phyloP scores from a whole-genome alignment of 1,284 basidiomycete genomes.

The Golubevia sp. region DNA sequence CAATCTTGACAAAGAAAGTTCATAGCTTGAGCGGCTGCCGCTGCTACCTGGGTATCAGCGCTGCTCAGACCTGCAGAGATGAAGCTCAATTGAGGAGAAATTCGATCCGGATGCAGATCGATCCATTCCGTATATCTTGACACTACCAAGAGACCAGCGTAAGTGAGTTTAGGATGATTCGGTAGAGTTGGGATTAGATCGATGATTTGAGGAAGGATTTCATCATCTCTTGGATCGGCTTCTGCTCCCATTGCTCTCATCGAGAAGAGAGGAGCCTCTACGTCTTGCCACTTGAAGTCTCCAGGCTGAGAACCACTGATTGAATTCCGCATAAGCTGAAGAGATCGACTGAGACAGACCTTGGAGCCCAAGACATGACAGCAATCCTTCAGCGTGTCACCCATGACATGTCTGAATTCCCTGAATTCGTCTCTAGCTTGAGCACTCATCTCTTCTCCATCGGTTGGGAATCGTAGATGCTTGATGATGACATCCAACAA shows the following conservation, averaged over 20 bases:
- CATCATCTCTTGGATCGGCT: conserved; percentile 80
- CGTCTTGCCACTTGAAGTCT: conserved; percentile 80
- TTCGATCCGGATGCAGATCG: conserved; percentile 83
- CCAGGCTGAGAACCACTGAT: conserved; percentile 67
- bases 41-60: conserved; percentile 34
- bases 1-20: conserved; percentile 59
- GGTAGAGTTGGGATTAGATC: conserved; percentile 89
- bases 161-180: conserved; percentile 86
- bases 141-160: conserved; percentile 92
- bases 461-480: conserved; percentile 86
- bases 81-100: conserved; percentile 83
- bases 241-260: conserved; percentile 98
- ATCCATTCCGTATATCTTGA: conserved; percentile 98
- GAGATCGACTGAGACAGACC: conserved; percentile 78
- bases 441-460: conserved; percentile 71
- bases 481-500: conserved; percentile 85
- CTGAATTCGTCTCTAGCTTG: conserved; percentile 94
- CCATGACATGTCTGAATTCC: conserved; percentile 95
- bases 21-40: conserved; percentile 57
- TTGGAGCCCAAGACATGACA: conserved; percentile 90
- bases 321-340: conserved; percentile 77
- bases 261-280: conserved; percentile 96
- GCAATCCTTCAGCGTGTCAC: conserved; percentile 98
- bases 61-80: conserved; percentile 80
- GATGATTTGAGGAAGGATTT: conserved; percentile 90